phyloP scores from a whole-genome alignment of 768 basidiomycete species.

The Kwoniella dejecticola region DNA sequence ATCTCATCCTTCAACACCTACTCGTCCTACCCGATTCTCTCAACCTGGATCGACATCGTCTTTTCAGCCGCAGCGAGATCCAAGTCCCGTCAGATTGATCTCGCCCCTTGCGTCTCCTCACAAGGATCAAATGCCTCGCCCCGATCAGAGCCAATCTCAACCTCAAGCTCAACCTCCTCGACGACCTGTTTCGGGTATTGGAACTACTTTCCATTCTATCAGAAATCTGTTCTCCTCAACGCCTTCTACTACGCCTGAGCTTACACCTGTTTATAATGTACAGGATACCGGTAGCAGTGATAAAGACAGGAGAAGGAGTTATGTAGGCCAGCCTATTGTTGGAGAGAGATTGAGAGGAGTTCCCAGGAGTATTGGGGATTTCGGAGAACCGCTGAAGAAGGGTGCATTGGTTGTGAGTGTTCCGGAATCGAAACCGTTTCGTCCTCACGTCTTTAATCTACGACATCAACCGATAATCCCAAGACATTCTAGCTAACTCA shows the following conservation, averaged over 20 bases:
- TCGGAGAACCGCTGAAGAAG: constrained; percentile 14
- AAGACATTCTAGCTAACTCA: no score
- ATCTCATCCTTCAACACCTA: constrained; percentile 16
- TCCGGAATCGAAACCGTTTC: no score
- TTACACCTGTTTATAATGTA: no score
- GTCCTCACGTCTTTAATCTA: no score
- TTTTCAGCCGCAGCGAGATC: neutral
- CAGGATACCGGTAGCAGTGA: neutral
- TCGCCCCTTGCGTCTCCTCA: neutral
- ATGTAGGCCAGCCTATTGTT: constrained; percentile 9
- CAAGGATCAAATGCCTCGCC: no score
- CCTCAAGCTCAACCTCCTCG: neutral
- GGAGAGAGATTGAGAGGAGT: neutral
- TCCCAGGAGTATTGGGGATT: constrained; percentile 8
- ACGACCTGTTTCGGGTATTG: neutral
- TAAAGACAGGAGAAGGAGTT: constrained; percentile 6
- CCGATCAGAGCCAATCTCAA: neutral
- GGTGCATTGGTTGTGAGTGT: constrained; percentile 7
- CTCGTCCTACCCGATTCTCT: constrained; percentile 1
- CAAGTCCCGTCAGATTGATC: neutral
- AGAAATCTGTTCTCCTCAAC: constrained; percentile 5
- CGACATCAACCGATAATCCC: no score
- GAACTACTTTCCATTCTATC: neutral
- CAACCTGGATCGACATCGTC: neutral
- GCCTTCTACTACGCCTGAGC: neutral